Base-by-base conservation (phyloP, 2,329 filamentous ascomycete species). In the Aspergillus tanneri region DNA sequence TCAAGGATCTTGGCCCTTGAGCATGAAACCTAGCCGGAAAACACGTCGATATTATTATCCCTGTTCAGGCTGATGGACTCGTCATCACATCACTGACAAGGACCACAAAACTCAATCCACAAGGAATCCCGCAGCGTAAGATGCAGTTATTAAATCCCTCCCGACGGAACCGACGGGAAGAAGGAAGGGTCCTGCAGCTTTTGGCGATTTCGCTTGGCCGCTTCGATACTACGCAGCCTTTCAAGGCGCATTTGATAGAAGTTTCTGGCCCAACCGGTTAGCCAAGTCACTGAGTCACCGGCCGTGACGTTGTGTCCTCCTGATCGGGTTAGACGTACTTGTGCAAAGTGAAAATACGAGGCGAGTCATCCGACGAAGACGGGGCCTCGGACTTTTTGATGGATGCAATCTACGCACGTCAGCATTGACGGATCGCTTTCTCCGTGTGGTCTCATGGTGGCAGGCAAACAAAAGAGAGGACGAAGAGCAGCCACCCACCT, bases 171-270 rank as follows among this genome's bases (percentile, higher is more conserved):
- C 34, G 88, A 87, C 1, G 93, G 93, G 63, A 97, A 97, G 50
- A 87, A 82, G 21, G 79, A 81, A 1, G 90, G 88, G 63, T 90
- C 86, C 54, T 82, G 85, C 51, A 95, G 69, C 36, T 90, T 82
- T 67, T 96, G 89, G 35, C 85, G 83, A 62, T 92, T 93, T 43
- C 87, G 79, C 69, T 85, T 95, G 9, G 90, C 87, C 45, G 85
- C 77, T 63, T 93, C 88, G n/a, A 81, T 80, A 66, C 88, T 87
- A 35, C 85, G 81, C 63, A 90, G 85, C 64, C 86, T 87, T 65
- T 90, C 84, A 42, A 96, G 67, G 12, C 93, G 84, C 73, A 90
- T 88, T 59, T 92, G 86, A 65, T 90, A 95, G 70, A 99, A 96
- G 21, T 83, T 80, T 60, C 89, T 93, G 61, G 14, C 11, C 16